Evolutionary conservation across 164 flowering plant species (phyloP), one percentile per base, ranked within the genome.

Genomic region (Aristolochia fimbriata): DNA sequence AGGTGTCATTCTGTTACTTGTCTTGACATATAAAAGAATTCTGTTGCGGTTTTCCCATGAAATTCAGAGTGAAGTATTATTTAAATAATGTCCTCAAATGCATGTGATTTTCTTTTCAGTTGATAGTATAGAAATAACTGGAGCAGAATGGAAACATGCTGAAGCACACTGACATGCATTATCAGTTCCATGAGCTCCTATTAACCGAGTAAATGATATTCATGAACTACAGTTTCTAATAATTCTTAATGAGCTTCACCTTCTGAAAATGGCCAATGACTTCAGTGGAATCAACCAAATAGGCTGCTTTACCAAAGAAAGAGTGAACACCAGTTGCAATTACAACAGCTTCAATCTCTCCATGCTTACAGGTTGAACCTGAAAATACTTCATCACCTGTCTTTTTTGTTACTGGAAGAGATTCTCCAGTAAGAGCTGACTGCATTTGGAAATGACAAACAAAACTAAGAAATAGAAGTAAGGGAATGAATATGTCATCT

Each of bases 371-470:
- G 8, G 84, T 87, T 52, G 94, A 84, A 63, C 94, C 94, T 47
- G 94, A 78, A 73, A 51, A 87, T 24, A 87, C 94, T 70, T 84
- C 90, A 72, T 87, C 90, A 13, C 88, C 94, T 46, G 88, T 71
- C 66, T 51, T 84, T 77, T 79, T 87, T 59, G 90, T 84, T 50
- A 87, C 88, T 37, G 95, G 77, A 43, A 87, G 85, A 43, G 91
- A 87, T 78, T 87, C 95, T 68, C 95, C 95, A 1, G 95, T 87
- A 55, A 87, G 88, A 31, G 88, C 85, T 60, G 95, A 87, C 95
- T 87, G 87, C 74, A 76, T 20, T 57, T 37, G 43, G 43, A 37
- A 37, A 37, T 37, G 43, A 37, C 43, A 7, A 37, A 37, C 59
- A 56, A n/a, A 17, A 12, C 21, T 23, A 31, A 56, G 20, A 17